Conservation (phyloP, 768 basidiomycete species). For the Sporobolomyces roseus region DNA sequence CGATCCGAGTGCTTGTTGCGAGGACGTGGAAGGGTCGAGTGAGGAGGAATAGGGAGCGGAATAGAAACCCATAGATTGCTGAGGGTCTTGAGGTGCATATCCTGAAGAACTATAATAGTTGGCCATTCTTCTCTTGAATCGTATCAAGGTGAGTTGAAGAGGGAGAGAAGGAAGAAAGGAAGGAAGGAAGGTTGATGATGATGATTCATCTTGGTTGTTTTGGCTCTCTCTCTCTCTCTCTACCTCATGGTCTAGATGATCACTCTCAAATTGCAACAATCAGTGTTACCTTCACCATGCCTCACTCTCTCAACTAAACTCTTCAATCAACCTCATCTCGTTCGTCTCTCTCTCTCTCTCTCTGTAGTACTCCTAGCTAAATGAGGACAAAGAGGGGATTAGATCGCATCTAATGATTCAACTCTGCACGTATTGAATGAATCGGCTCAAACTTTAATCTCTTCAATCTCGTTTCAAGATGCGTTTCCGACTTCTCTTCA, state of each 20-base stretch:
- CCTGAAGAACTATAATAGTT: constrained; percentile 11
- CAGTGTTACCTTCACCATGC: no score
- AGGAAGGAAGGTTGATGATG: neutral
- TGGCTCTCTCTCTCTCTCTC: neutral
- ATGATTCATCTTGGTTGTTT: neutral
- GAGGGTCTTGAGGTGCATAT: neutral
- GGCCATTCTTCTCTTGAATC: neutral
- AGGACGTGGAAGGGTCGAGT: constrained; percentile 3
- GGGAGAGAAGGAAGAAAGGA: neutral
- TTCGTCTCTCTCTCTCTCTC: neutral
- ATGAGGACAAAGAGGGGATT: neutral
- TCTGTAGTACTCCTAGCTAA: neutral
- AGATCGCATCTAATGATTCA: neutral
- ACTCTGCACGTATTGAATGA: neutral
- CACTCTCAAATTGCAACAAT: no score
- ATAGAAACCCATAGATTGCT: constrained; percentile 28
- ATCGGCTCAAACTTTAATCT: neutral
- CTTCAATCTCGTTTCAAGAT: neutral
- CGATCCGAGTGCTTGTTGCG: neutral
- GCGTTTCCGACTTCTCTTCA: neutral
- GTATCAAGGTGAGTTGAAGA: neutral
- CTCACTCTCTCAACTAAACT: neutral
- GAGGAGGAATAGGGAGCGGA: no score
- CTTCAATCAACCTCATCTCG: neutral
- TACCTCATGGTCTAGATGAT: no score